Evolutionary conservation across 176 grass and related monocot genomes (phyloP), one percentile per base, ranked within the genome.

Genomic region (bread wheat (Triticum aestivum)): DNA sequence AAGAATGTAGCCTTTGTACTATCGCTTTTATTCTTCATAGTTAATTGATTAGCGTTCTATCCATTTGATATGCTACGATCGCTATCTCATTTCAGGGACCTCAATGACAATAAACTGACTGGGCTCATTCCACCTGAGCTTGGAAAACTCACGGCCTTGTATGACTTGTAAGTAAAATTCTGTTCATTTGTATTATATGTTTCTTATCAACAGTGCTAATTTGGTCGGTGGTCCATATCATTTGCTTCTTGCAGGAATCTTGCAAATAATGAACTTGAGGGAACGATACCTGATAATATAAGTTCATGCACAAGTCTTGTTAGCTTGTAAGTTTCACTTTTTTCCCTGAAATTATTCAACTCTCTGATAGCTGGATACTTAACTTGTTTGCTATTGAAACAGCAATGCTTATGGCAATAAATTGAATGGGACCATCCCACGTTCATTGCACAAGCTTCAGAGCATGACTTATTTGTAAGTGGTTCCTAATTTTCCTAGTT

Each of bases 381-480:
- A 87, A 83, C 44, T 12, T 38, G 20, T 32, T 84, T 54, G 10
- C 20, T 84, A 69, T 61, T 75, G 23, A 61, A 75, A 41, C 89
- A 99, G 97, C 49, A 97, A 99, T 91, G 97, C 78, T 20, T 88
- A 92, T 61, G 89, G 94, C n/a, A 97, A 99, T 70, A 97, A 93
- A 37, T 87, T 99, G 80, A 93, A 93, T 86, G 97, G 97, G 47
- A 94, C 90, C 21, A 94, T 99, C 83, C 97, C 97, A 58, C 77
- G 80, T 51, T 94, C 87, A 4, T 86, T 97, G 38, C 87, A 80
- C 24, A 94, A 94, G 47, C 97, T 99, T 15, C 87, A 99, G 69
- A 99, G 94, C 90, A 99, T 99, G 94, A 99, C 97, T n/a, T 93
- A 91, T 75, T 68, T 99, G 97, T 99, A 86, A 90, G 94, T 92